phyloP scores from a whole-genome alignment of 805 yeast genomes.

The Spathaspora gorwiae region DNA sequence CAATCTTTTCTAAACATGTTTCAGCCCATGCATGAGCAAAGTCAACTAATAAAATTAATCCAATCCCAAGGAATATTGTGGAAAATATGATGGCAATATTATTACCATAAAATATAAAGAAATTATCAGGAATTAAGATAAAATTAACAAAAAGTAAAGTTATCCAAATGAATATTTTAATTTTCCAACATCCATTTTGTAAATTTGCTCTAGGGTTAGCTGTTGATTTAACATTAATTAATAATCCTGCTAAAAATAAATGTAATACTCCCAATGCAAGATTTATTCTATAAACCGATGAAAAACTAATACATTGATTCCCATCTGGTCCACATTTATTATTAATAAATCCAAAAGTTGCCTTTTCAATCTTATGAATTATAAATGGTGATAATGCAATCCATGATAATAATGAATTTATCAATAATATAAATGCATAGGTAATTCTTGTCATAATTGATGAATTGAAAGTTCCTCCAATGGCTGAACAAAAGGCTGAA shows the following conservation, averaged over 20 bases:
- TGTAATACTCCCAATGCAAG: slow-evolving; percentile 84
- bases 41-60: slow-evolving; percentile 85
- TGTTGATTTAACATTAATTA: slow-evolving; percentile 74
- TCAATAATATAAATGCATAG: slow-evolving; percentile 75
- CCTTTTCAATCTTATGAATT: slow-evolving; percentile 63
- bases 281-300: slow-evolving; percentile 88
- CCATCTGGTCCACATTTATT: slow-evolving; percentile 69
- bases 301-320: slow-evolving; percentile 78
- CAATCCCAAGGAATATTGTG: slow-evolving; percentile 81
- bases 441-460: slow-evolving; percentile 68
- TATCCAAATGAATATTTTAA: slow-evolving; percentile 62
- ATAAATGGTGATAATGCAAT: slow-evolving; percentile 81
- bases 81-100: slow-evolving; percentile 82
- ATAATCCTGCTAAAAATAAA: slow-evolving; percentile 57
- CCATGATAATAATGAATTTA: slow-evolving; percentile 88
- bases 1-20: slow-evolving; percentile 85
- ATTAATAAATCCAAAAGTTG: slow-evolving; percentile 66
- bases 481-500: slow-evolving; percentile 50
- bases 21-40: slow-evolving; percentile 99
- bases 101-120: slow-evolving; percentile 88
- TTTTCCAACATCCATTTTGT: slow-evolving; percentile 91
- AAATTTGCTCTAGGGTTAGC: slow-evolving; percentile 71
- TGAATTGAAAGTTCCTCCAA: slow-evolving; percentile 63
- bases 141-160: slow-evolving; percentile 58
- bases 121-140: slow-evolving; percentile 72